Conservation (phyloP, 1,139 yeast species). For the Meyerozyma sp. region DNA sequence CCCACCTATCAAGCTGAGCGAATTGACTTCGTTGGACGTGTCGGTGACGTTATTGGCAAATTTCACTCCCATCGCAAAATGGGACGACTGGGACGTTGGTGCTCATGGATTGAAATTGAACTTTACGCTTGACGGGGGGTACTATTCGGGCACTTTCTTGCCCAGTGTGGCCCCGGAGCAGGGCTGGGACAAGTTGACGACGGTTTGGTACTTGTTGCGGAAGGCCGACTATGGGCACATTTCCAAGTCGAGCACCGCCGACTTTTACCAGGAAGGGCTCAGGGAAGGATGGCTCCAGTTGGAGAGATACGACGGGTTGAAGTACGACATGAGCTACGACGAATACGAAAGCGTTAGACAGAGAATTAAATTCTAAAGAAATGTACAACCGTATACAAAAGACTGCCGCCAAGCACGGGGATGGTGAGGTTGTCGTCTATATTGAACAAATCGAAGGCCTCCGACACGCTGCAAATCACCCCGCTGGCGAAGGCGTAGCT, state of each 20-base stretch:
- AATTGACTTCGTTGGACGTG: slow-evolving; percentile 40
- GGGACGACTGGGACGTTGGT: slow-evolving; percentile 78
- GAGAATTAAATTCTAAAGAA: neutral
- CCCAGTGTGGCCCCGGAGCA: slow-evolving; percentile 93
- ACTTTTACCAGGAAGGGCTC: slow-evolving; percentile 27
- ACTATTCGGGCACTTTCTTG: slow-evolving; percentile 70
- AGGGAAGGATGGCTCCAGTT: slow-evolving; percentile 31
- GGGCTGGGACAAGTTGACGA: slow-evolving; percentile 70
- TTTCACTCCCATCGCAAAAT: slow-evolving; percentile 46
- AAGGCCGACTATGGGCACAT: slow-evolving; percentile 52
- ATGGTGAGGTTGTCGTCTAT: slow-evolving; percentile 93
- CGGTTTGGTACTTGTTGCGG: slow-evolving; percentile 61
- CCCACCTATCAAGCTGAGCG: slow-evolving; percentile 52
- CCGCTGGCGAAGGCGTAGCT: slow-evolving; percentile 64
- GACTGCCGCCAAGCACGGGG: slow-evolving; percentile 74
- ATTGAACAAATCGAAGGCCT: slow-evolving; percentile 66
- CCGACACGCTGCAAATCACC: slow-evolving; percentile 77
- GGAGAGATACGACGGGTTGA: slow-evolving; percentile 36
- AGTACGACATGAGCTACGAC: slow-evolving; percentile 20
- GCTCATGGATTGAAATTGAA: slow-evolving; percentile 69
- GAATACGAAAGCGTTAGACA: slow-evolving; percentile 13
- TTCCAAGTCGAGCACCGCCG: slow-evolving; percentile 12
- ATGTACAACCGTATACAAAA: slow-evolving; percentile 43
- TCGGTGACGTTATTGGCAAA: slow-evolving; percentile 62
- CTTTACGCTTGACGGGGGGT: slow-evolving; percentile 30